phyloP scores from a whole-genome alignment of 495 filamentous ascomycete genomes.

The Daldinia grandis region DNA sequence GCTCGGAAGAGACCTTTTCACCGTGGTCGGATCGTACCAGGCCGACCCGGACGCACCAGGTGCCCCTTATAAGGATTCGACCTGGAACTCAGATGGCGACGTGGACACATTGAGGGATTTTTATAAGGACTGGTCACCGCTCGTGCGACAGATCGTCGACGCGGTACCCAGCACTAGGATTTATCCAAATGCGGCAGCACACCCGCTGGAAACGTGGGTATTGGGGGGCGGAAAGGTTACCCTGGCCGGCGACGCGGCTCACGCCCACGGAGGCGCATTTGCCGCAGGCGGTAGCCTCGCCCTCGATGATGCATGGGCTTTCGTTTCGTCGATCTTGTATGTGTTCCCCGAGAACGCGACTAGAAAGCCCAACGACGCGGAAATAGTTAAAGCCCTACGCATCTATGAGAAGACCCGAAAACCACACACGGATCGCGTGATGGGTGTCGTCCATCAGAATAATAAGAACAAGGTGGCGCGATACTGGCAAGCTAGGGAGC shows the following conservation, averaged over 20 bases:
- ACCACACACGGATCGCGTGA: slow-evolving; percentile 53
- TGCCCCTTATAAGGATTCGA: slow-evolving; percentile 50
- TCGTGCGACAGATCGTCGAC: slow-evolving; percentile 52
- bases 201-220: slow-evolving; percentile 54
- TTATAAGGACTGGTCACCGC: slow-evolving; percentile 58
- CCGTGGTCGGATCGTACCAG: slow-evolving; percentile 57
- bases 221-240: slow-evolving; percentile 50
- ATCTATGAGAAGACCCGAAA: slow-evolving; percentile 55
- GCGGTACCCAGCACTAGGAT: slow-evolving; percentile 53
- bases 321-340: slow-evolving; percentile 40
- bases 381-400: slow-evolving; percentile 45
- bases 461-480: slow-evolving; percentile 44
- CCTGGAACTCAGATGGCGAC: slow-evolving; percentile 54
- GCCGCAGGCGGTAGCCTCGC: slow-evolving; percentile 62
- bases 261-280: slow-evolving; percentile 61
- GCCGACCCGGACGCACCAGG: slow-evolving; percentile 49
- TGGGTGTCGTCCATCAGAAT: slow-evolving; percentile 52
- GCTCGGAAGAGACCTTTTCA: slow-evolving; percentile 54
- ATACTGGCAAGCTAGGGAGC: slow-evolving; percentile 22
- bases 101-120: slow-evolving; percentile 50
- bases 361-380: slow-evolving; percentile 26
- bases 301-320: slow-evolving; percentile 55
- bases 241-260: slow-evolving; percentile 58
- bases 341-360: slow-evolving; percentile 34
- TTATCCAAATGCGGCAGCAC: slow-evolving; percentile 57